Evolutionary conservation across 2,329 filamentous ascomycete species (phyloP), one percentile per base, ranked within the genome.

Genomic region (Aspergillus sp.): DNA sequence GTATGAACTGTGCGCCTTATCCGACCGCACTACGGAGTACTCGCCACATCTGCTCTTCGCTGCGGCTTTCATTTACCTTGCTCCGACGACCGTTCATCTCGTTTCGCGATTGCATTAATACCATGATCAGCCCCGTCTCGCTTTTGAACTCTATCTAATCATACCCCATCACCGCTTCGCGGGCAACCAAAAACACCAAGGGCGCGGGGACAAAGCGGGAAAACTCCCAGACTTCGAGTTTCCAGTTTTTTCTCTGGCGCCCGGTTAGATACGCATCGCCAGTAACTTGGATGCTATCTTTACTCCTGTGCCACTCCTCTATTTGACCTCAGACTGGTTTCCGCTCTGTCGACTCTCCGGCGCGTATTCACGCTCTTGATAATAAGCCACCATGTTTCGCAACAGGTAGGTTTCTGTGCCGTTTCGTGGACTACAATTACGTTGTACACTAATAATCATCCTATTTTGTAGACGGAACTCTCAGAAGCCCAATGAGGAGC

Each of bases 401-500:
- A 81, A 80, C 67, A 77, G 81, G 81, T 82, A 75, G 61, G 80
- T 76, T 55, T 49, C 25, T 31, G 54, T 66, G 62, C 59, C 47
- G 55, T 45, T 41, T 49, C 38, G 34, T 22, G 46, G 45, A 52
- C 46, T 43, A 56, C 43, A 55, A 56, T 57, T 25, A 25, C 54
- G 25, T 15, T 48, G 22, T n/a, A 54, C 48, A 57, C 67, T 69
- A 51, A 69, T 63, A n/a, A 48, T 34, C 41, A 25, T 45, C 61
- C 53, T 55, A 56, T 25, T 50, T 54, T 68, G 61, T 68, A 91
- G 89, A 80, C 91, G 86, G 72, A 92, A 87, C 77, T 88, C 91
- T 59, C 91, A 93, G 78, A 96, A 96, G 82, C 93, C 93, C 59
- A 89, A 87, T 76, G 91, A 93, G 74, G 91, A 93, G 71, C 85